Evolutionary conservation across 345 rosid genomes (phyloP), one percentile per base, ranked within the genome.

Genomic region (Barbarea vulgaris): DNA sequence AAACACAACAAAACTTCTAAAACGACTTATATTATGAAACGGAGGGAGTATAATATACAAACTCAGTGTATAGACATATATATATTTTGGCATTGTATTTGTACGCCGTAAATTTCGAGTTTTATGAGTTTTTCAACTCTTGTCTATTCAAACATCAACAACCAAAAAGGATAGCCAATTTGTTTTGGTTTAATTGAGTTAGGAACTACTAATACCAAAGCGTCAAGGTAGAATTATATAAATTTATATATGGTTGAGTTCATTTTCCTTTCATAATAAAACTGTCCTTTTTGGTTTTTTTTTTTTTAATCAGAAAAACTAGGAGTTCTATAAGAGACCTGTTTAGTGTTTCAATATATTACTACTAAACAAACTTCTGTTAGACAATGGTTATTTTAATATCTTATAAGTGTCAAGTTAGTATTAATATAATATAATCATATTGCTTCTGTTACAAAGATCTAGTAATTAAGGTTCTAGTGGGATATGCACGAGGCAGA

Each of bases 391-490:
- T 37, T 37, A 15, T 37, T 37, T 14, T 12, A 1, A 14, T 37
- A 12, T 11, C 42, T 37, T 37, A 37, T 37, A 37, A 11, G 41
- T 36, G 3, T 10, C 9, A 11, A 37, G 6, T 37, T 13, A 11
- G 42, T 37, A 37, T 11, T 7, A 11, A 37, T 37, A 51, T 21
- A 44, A n/a, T 44, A 55, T 7, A 19, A 55, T 8, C 34, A 18
- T 11, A 17, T 33, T 58, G 63, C 63, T 58, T 58, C 4, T 18
- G 14, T 31, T 69, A 55, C 64, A 76, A 61, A 75, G 15, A 61
- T 69, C 28, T 76, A 41, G 58, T 39, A 61, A 42, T 17, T 42
- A 69, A 69, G 46, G 70, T 53, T 76, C 3, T 41, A 44, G 79
- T 60, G 74, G 74, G 74, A 42, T 19, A 61, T 69, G 18, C 55